Base-by-base conservation (phyloP, 2,329 filamentous ascomycete species). In the Rutstroemia sp. region DNA sequence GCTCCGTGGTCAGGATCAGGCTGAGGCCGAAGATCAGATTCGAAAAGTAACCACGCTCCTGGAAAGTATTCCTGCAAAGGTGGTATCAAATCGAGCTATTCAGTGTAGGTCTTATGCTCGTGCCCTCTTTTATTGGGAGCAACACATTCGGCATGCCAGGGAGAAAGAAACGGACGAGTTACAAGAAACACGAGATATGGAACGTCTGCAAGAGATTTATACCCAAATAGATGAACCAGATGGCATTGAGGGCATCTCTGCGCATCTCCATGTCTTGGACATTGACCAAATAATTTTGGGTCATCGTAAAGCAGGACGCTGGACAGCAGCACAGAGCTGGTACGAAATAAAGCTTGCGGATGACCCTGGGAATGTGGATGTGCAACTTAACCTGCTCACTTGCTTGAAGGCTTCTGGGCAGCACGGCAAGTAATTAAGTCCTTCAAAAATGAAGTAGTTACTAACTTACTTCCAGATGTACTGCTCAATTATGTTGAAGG, bases 161-260 rank as follows among this genome's bases (percentile, higher is more conserved):
- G 44, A 58, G 9, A 58, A 52, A 16, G 54, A 58, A 38, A 58
- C 54, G 16, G 48, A 57, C 45, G 25, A 27, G 37, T 48, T 74
- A 1, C 75, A 77, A 2, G 79, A 80, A n/a, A 78, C 87, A 53
- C 78, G 82, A 23, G 77, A 94, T 4, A 81, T 95, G 58, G 83
- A 90, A 63, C 83, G 86, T 59, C 75, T 99, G 23, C 92, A 97
- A 67, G 86, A 92, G 53, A 96, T 99, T 17, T 99, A 99, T 71
- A 89, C 90, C 1, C 88, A 96, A 64, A 97, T 99, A 59, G 94
- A 99, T 67, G 94, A 99, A 65, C 95, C 94, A 0, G 94, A 99
- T 70, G 92, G 92, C 1, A 85, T 99, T 37, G 92, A 97, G 68
- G 94, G 94, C 2, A 92, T 99, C 59, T 95, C 92, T 1, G 84